phyloP scores from a whole-genome alignment of 2,329 filamentous ascomycete genomes.

The Hortaea sp. region DNA sequence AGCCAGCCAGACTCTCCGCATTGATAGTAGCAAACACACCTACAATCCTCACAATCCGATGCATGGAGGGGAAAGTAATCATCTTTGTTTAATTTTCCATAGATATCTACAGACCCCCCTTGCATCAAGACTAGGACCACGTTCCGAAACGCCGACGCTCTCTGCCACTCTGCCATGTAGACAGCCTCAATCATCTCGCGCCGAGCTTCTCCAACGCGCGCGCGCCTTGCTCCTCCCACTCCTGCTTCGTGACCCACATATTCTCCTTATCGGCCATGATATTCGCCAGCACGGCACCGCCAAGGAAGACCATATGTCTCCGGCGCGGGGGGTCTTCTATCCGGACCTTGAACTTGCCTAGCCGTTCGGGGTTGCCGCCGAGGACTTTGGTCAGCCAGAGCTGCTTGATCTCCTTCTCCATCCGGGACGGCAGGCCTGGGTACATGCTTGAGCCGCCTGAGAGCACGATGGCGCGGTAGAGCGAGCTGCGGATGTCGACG shows the following conservation, averaged over 20 bases:
- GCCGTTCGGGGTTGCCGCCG: constrained; percentile 79
- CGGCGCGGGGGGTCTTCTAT: constrained; percentile 95
- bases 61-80: too few species aligned
- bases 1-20: too few species aligned
- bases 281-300: constrained; percentile 90
- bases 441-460: constrained; percentile 99
- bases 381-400: constrained; percentile 91
- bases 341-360: constrained; percentile 98
- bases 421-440: constrained; percentile 79
- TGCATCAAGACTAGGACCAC: too few species aligned
- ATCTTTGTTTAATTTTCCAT: too few species aligned
- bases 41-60: too few species aligned
- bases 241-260: constrained; percentile 97
- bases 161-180: too few species aligned
- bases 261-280: constrained; percentile 98
- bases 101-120: too few species aligned
- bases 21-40: too few species aligned
- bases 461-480: constrained; percentile 96
- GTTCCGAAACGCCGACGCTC: too few species aligned
- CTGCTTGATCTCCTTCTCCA: constrained; percentile 99
- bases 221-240: constrained; percentile 90
- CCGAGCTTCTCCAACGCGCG: constrained; percentile 85
- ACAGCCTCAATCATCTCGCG: constrained; percentile 42
- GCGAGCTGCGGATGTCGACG: constrained; percentile 82
- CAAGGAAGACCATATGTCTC: constrained; percentile 98